Conservation (phyloP, 176 grass and related monocot species). For the Musa acuminata region DNA sequence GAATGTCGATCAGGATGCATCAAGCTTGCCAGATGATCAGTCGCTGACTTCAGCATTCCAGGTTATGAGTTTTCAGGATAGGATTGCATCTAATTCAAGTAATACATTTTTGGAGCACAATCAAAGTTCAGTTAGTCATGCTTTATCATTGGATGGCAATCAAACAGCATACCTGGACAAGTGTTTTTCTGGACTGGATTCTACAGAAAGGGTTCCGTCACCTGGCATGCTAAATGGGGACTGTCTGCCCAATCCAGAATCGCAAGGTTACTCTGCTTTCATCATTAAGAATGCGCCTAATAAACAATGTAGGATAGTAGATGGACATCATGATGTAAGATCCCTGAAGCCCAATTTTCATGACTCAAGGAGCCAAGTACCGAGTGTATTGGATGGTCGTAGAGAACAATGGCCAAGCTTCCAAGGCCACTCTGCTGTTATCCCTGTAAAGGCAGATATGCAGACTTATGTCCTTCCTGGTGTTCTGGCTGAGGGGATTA, state of each 20-base stretch:
- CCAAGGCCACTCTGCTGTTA: conserved; percentile 10
- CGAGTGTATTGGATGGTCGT: conserved; percentile 12
- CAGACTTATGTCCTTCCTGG: neutral
- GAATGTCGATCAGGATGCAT: conserved; percentile 3
- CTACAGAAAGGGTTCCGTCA: neutral
- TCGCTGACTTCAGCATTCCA: conserved; percentile 35
- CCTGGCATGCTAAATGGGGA: neutral
- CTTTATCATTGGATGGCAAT: neutral
- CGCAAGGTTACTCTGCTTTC: neutral
- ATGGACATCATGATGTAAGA: conserved; percentile 18
- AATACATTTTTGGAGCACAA: neutral
- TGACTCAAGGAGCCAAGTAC: conserved; percentile 15
- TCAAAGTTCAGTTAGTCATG: neutral
- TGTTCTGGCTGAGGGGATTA: neutral
- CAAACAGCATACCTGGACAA: neutral
- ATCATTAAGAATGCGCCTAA: neutral
- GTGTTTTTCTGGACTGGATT: neutral
- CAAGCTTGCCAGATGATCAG: conserved; percentile 35
- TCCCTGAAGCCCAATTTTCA: conserved; percentile 4
- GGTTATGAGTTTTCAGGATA: conserved; percentile 31
- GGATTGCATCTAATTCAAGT: neutral
- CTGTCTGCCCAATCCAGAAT: neutral
- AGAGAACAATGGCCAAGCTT: conserved; percentile 18
- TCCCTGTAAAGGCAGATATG: conserved; percentile 17
- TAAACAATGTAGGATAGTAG: neutral